Evolutionary conservation across 75 land plant genomes (phyloP).

Genomic region (Sequoiadendron giganteum): DNA sequence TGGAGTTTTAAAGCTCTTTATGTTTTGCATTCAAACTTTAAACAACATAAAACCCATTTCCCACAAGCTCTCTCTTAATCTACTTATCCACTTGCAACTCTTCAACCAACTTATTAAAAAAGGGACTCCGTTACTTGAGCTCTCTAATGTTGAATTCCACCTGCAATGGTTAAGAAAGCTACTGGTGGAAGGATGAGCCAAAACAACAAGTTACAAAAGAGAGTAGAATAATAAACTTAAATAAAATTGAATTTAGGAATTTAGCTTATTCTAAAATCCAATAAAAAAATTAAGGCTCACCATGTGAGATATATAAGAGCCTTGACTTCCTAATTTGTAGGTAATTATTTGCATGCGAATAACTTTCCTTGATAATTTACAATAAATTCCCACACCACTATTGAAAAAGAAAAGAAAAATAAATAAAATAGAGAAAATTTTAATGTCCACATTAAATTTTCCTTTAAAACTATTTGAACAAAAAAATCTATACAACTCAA

Average conservation of each 20-base stretch:
- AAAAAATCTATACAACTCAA: not conserved
- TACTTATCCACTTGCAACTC: conserved; percentile 5
- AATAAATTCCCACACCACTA: too few species aligned
- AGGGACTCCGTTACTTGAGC: conserved; percentile 9
- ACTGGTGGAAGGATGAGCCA: conserved; percentile 6
- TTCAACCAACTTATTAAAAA: conserved; percentile 15
- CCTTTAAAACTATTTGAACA: not conserved
- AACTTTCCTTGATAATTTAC: conserved; percentile 55
- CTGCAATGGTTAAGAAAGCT: conserved; percentile 11
- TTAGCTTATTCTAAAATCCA: not conserved
- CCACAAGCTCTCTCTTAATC: conserved; percentile 9
- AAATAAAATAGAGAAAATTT: too few species aligned
- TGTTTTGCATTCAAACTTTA: conserved; percentile 7
- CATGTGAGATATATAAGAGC: conserved; percentile 77
- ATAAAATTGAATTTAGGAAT: not conserved
- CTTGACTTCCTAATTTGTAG: conserved; percentile 49
- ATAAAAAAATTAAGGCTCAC: conserved; percentile 16
- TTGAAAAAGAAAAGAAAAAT: not conserved
- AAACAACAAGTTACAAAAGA: not conserved
- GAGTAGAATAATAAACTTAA: not conserved
- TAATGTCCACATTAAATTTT: not conserved
- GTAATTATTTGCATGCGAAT: conserved; percentile 82
- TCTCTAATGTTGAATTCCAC: conserved; percentile 22
- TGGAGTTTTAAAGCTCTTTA: too few species aligned
- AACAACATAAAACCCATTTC: not conserved